phyloP scores from a whole-genome alignment of 2,329 filamentous ascomycete genomes.

The Monilinia vaccinii-corymbosi region DNA sequence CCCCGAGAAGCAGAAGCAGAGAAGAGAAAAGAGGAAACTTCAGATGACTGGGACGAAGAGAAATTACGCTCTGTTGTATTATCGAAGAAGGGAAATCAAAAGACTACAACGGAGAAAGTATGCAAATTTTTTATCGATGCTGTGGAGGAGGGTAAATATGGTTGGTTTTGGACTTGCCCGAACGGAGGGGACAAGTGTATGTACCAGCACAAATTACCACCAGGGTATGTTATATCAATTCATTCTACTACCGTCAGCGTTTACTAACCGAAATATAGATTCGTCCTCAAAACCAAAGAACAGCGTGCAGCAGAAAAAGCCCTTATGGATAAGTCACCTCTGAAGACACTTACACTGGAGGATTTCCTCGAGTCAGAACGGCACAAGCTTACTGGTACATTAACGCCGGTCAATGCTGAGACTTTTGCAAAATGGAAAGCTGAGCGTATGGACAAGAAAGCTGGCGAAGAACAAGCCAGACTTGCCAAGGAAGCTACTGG shows the following conservation, averaged over 20 bases:
- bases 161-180: slow-evolving; percentile 98
- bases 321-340: slow-evolving; percentile 85
- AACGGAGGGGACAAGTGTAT: slow-evolving; percentile 97
- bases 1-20: slow-evolving; percentile 64
- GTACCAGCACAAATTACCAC: slow-evolving; percentile 92
- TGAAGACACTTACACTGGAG: slow-evolving; percentile 90
- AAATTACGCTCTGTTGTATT: slow-evolving; percentile 84
- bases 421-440: slow-evolving; percentile 96
- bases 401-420: slow-evolving; percentile 91
- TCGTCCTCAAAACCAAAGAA: slow-evolving; percentile 95
- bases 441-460: slow-evolving; percentile 89
- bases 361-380: slow-evolving; percentile 95
- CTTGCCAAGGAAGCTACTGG: slow-evolving; percentile 94
- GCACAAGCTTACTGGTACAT: slow-evolving; percentile 82
- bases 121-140: slow-evolving; percentile 98
- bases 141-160: slow-evolving; percentile 97
- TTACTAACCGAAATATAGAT: slow-evolving; percentile 44
- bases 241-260: neutral
- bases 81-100: slow-evolving; percentile 95
- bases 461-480: slow-evolving; percentile 81
- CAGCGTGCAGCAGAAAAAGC: slow-evolving; percentile 94
- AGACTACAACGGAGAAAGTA: slow-evolving; percentile 93
- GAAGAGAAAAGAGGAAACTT: slow-evolving; percentile 81
- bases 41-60: slow-evolving; percentile 96
- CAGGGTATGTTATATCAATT: slow-evolving; percentile 58